phyloP scores from a whole-genome alignment of 2,329 filamentous ascomycete species.

The Trichoderma gracile region DNA sequence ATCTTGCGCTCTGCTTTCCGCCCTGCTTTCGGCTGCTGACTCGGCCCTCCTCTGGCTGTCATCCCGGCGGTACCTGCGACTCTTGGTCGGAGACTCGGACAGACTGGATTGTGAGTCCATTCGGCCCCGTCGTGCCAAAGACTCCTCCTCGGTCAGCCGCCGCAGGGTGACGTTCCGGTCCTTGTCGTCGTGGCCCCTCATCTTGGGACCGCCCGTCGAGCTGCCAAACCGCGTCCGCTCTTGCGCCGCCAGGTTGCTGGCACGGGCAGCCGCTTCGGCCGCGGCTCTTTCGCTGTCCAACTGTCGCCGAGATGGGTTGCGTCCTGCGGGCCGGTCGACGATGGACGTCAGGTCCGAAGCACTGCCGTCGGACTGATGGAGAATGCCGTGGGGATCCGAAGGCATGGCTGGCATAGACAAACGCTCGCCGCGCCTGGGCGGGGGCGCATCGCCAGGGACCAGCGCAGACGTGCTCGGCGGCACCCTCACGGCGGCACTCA shows the following conservation, averaged over 20 bases:
- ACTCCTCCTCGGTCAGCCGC: conserved; percentile 62
- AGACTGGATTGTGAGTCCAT: conserved; percentile 57
- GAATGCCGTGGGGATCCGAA: conserved; percentile 50
- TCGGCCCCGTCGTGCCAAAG: conserved; percentile 47
- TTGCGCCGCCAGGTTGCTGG: conserved; percentile 51
- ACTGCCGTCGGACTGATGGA: conserved; percentile 36
- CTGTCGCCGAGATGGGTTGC: conserved; percentile 50
- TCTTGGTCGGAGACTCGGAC: conserved; percentile 54
- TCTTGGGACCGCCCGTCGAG: conserved; percentile 51
- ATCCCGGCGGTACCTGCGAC: conserved; percentile 55
- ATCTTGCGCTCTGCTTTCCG: conserved; percentile 47
- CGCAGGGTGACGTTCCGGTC: conserved; percentile 63
- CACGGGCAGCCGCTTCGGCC: conserved; percentile 50
- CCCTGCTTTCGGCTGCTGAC: conserved; percentile 48
- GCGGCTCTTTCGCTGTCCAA: conserved; percentile 49
- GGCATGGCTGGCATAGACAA: conserved; percentile 58
- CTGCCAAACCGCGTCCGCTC: conserved; percentile 46
- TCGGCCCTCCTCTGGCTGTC: conserved; percentile 51
- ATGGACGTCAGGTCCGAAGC: conserved; percentile 36
- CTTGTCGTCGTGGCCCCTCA: conserved; percentile 61
- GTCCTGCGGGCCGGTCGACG: conserved; percentile 43
- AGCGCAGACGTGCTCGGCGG: conserved; percentile 29
- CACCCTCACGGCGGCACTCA: conserved; percentile 30
- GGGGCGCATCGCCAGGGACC: conserved; percentile 33
- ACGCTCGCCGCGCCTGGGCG: conserved; percentile 37